phyloP scores from a whole-genome alignment of 2,329 filamentous ascomycete species.

The Ceratocystis alfenasii region DNA sequence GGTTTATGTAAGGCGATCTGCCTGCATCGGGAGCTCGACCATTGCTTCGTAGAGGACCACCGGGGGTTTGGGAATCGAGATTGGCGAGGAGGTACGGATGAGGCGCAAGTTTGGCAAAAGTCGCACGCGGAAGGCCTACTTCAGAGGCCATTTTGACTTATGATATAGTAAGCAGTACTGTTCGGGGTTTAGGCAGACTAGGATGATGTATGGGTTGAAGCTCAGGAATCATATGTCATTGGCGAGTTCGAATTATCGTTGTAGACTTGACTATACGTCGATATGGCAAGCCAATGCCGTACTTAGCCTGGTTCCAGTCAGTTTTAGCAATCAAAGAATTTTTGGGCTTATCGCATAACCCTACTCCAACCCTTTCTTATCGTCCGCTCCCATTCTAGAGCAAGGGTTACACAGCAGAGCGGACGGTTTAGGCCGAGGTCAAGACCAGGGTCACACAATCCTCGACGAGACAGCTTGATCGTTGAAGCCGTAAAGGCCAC shows the following conservation, averaged over 20 bases:
- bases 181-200: too few relatives aligned
- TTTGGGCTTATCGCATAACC: slow-evolving; percentile 12
- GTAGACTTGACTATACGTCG: neutral
- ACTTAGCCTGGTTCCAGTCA: too few relatives aligned
- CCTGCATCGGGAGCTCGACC: slow-evolving; percentile 60
- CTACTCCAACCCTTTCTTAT: neutral
- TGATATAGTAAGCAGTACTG: too few relatives aligned
- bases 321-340: slow-evolving; percentile 2
- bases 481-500: too few relatives aligned
- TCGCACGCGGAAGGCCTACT: slow-evolving; percentile 44
- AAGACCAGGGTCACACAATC: too few relatives aligned
- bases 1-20: slow-evolving; percentile 64
- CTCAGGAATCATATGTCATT: neutral
- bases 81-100: slow-evolving; percentile 83
- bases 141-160: slow-evolving; percentile 26
- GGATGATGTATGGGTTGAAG: neutral
- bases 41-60: slow-evolving; percentile 58
- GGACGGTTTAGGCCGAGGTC: too few relatives aligned
- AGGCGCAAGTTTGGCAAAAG: slow-evolving; percentile 82
- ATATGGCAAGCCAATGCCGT: neutral
- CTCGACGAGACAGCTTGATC: too few relatives aligned
- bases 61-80: slow-evolving; percentile 43
- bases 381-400: neutral
- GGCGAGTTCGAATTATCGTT: neutral
- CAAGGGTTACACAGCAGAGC: neutral